Evolutionary conservation across 345 rosid genomes (phyloP).

Genomic region (Citrus glauca): DNA sequence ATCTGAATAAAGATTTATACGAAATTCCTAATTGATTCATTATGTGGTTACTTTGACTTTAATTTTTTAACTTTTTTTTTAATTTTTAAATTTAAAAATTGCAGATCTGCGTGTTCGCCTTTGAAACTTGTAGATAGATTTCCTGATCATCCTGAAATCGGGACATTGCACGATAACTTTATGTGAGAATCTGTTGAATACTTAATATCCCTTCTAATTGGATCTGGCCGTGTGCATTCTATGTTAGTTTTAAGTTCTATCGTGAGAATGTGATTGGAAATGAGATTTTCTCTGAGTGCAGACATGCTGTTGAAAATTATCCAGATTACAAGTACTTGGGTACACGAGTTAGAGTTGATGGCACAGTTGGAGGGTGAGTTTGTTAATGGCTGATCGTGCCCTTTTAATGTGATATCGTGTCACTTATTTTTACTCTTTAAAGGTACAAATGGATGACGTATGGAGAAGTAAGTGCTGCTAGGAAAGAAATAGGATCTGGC

Average conservation of each 20-base stretch:
- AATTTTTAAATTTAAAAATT: not conserved
- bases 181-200: slow-evolving; percentile 34
- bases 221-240: not conserved
- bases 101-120: slow-evolving; percentile 70
- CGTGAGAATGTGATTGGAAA: not conserved
- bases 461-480: slow-evolving; percentile 69
- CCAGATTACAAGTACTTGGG: slow-evolving; percentile 77
- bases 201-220: not conserved
- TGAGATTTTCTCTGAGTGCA: slow-evolving; percentile 19
- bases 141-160: slow-evolving; percentile 67
- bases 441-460: slow-evolving; percentile 93
- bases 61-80: not conserved
- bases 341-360: slow-evolving; percentile 58
- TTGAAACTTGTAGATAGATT: slow-evolving; percentile 55
- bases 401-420: not conserved
- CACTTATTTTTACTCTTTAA: slow-evolving; percentile 12
- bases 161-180: slow-evolving; percentile 78
- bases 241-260: not conserved
- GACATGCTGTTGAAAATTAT: slow-evolving; percentile 57
- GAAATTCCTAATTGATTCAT: not conserved
- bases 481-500: slow-evolving; percentile 86
- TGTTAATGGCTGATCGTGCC: not conserved
- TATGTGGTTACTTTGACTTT: not conserved
- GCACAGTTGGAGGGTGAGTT: slow-evolving; percentile 83
- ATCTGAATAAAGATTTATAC: not conserved